Base-by-base conservation (phyloP, 2,329 filamentous ascomycete genomes). In the Pseudocercospora crystallina region DNA sequence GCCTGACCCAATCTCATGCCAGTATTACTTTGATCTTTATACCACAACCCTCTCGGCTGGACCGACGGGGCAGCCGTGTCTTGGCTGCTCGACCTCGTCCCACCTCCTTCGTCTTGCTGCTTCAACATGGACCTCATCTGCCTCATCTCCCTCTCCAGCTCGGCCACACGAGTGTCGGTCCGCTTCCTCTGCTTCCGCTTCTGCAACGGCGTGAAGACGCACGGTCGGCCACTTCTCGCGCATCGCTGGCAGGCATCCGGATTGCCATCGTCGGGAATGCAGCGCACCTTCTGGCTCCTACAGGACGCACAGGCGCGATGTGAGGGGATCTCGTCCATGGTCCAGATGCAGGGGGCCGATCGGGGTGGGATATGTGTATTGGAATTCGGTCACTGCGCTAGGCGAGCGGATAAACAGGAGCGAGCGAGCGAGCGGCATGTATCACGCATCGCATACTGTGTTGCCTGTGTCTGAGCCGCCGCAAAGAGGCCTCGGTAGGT, bases 121-220 rank as follows among this genome's bases (percentile, higher is more conserved):
- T 68, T 65, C 32, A 75, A 59, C 43, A 63, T 63, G 14, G 69
- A 67, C 29, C 71, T 66, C 64, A 75, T 68, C 1, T 68, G 66
- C 45, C 70, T 63, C 55, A 76, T 72, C 54, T 74, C 72, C 55
- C 69, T 68, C 62, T 76, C 73, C 42, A 76, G 59, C 54, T 75
- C 73, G 33, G 72, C 70, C 3, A 76, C 73, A 20, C 73, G 58
- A 33, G 71, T 73, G 43, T 76, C 73, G 7, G 73, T 73, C 53
- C 73, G 69, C 59, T 75, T 74, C 43, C 73, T 68, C 50, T 72
- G 68, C 58, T 73, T 74, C 14, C 73, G 67, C 63, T 68, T 72
- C 59, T 67, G 65, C 13, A 72, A 62, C 5, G 65, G 64, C 34
- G 70, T 72, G 46, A 73, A 68, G 15, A 73, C 58, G 43, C 73